Base-by-base conservation (phyloP, 2,329 filamentous ascomycete species). In the Neoarthrinium moseri region DNA sequence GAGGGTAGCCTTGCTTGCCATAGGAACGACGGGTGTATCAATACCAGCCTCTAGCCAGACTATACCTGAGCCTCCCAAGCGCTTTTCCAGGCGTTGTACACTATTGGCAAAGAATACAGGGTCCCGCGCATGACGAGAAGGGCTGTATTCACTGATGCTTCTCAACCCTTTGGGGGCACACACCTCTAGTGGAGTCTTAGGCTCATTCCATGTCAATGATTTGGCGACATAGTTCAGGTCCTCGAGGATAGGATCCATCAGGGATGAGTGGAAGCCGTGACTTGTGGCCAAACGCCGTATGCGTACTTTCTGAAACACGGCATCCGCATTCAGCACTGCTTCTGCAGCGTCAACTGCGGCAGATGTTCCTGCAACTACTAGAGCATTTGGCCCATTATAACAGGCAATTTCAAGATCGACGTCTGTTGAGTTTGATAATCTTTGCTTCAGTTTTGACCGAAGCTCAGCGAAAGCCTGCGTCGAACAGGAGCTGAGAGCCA, bases 21-120 rank as follows among this genome's bases (percentile, higher is more conserved):
- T 58, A 6, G 55, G 41, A 6, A 51, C 46, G 6, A 56, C 50
- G 1, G 56, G 51, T 7, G 58, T 56, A 15, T 49, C 45, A 5
- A 54, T 50, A 3, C 65, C 65, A 6, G 64, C 65, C 42, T 69
- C 66, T 5, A 69, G 50, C 56, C 57, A 69, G 13, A 42, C 18
- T 18, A 58, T 50, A 20, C 53, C 56, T n/a, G n/a, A n/a, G 2
- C 45, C 22, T 0, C 50, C 47, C 10, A 58, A 51, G 6, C 50
- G 38, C 2, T 49, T 23, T 11, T 49, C 43, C n/a, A 64, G 48
- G 3, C 62, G 51, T 17, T 51, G 43, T 2, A 64, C 47, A 2
- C 61, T 60, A 12, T 61, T 38, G 13, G 36, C 15, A 36, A 65
- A 65, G 48, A 51, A 61, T 1, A 66, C 63, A 1, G 63, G 55